Conservation (phyloP, 768 basidiomycete genomes). For the Pleurotus ostreatus region DNA sequence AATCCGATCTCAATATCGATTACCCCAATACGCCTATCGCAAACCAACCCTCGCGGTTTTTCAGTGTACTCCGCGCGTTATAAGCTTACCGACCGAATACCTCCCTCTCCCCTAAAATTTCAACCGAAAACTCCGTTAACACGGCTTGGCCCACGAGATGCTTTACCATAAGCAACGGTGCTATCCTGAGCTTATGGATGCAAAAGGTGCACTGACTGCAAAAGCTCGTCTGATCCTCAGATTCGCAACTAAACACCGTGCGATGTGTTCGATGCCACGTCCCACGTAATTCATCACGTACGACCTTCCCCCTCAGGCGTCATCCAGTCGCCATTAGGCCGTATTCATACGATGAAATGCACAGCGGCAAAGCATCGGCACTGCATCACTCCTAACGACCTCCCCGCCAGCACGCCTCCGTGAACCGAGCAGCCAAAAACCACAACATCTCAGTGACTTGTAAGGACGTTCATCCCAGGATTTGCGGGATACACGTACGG, state of each 20-base stretch:
- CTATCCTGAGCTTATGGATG: not conserved
- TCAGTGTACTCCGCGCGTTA: not conserved
- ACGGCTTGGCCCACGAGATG: too few relatives aligned
- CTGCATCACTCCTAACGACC: too few relatives aligned
- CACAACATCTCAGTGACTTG: too few relatives aligned
- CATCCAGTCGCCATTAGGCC: not conserved
- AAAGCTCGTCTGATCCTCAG: not conserved
- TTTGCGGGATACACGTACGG: conserved; percentile 7
- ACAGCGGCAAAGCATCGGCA: too few relatives aligned
- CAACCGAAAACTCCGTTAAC: too few relatives aligned
- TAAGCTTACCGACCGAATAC: too few relatives aligned
- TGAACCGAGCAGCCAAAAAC: too few relatives aligned
- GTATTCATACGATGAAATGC: too few relatives aligned
- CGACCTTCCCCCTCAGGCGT: not conserved
- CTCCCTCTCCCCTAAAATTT: too few relatives aligned
- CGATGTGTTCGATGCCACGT: too few relatives aligned
- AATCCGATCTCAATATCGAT: not conserved
- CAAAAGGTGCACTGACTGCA: not conserved
- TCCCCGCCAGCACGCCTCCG: too few relatives aligned
- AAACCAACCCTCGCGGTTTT: not conserved
- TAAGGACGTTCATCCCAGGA: not conserved
- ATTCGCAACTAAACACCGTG: not conserved
- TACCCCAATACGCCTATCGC: not conserved
- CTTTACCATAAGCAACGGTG: not conserved
- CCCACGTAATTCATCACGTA: not conserved